These are phyloP conservation scores for Aquilaria agallochum DNA, from an alignment of 441 rosid species.

Conservation along the genomic window DNA sequence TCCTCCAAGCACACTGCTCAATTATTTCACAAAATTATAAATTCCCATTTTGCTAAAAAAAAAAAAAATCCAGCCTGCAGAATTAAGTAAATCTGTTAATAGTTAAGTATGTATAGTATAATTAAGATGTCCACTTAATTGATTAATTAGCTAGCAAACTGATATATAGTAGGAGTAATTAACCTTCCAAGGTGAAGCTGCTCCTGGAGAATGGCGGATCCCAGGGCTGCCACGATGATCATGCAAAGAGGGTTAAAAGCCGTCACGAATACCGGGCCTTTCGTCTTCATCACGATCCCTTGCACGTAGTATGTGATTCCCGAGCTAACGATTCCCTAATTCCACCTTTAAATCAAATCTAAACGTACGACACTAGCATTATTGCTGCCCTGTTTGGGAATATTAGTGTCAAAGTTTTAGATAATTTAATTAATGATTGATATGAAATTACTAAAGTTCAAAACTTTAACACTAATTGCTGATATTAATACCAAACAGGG, in stretches of 20 bases:
- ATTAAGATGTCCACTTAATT: too few species aligned
- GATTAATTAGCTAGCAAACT: too few species aligned
- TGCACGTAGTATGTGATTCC: slow-evolving; percentile 68
- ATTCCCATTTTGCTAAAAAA: too few species aligned
- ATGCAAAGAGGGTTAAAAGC: slow-evolving; percentile 75
- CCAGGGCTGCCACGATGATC: slow-evolving; percentile 62
- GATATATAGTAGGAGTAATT: not conserved
- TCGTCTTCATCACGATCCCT: slow-evolving; percentile 62
- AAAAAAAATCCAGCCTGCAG: too few species aligned
- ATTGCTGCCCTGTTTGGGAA: too few species aligned
- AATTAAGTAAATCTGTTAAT: too few species aligned
- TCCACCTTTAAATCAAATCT: not conserved
- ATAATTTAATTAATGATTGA: not conserved
- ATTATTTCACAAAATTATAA: too few species aligned
- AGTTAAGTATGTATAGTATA: too few species aligned
- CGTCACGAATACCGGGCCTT: slow-evolving; percentile 68
- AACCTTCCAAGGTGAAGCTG: slow-evolving; percentile 59
- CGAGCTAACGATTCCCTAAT: slow-evolving; percentile 52
- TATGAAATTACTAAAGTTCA: not conserved
- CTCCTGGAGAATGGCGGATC: slow-evolving; percentile 52
- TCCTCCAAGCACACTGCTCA: slow-evolving; percentile 55
- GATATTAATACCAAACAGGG: too few species aligned
- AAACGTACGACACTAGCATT: too few species aligned
- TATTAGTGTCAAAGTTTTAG: not conserved
- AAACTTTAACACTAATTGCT: not conserved